Conservation (phyloP, 2,329 filamentous ascomycete species). For the Tricladium varicosporioides region DNA sequence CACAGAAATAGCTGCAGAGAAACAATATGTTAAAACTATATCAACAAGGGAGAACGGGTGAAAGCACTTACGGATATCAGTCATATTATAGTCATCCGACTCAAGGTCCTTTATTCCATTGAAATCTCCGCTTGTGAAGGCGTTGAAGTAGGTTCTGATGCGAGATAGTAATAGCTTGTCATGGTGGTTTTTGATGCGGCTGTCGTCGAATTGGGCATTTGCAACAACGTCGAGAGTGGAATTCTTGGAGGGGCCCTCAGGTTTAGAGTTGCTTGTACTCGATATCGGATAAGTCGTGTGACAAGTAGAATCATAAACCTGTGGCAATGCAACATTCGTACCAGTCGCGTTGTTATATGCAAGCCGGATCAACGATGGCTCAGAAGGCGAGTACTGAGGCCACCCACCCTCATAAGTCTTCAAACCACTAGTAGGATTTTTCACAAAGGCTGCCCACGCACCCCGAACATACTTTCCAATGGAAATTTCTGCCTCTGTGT, state of each 20-base stretch:
- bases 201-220: slow-evolving; percentile 34
- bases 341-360: slow-evolving; percentile 23
- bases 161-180: background rate
- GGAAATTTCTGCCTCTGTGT: slow-evolving; percentile 22
- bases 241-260: too few species aligned
- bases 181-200: background rate
- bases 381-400: slow-evolving; percentile 13
- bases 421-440: slow-evolving; percentile 30
- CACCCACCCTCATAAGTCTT: slow-evolving; percentile 23
- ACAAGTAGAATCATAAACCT: slow-evolving; percentile 15
- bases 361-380: slow-evolving; percentile 18
- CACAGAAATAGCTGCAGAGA: background rate
- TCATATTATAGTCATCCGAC: background rate
- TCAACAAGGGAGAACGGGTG: background rate
- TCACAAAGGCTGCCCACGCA: slow-evolving; percentile 36
- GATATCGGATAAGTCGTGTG: background rate
- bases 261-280: too few species aligned
- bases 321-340: slow-evolving; percentile 13
- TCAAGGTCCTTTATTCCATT: background rate
- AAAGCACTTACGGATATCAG: background rate
- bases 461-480: slow-evolving; percentile 30
- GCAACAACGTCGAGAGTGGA: too few species aligned
- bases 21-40: background rate
- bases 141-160: background rate
- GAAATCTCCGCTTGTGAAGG: background rate